Evolutionary conservation across 805 yeast genomes (phyloP).

Genomic region (Hanseniaspora valbyensis): DNA sequence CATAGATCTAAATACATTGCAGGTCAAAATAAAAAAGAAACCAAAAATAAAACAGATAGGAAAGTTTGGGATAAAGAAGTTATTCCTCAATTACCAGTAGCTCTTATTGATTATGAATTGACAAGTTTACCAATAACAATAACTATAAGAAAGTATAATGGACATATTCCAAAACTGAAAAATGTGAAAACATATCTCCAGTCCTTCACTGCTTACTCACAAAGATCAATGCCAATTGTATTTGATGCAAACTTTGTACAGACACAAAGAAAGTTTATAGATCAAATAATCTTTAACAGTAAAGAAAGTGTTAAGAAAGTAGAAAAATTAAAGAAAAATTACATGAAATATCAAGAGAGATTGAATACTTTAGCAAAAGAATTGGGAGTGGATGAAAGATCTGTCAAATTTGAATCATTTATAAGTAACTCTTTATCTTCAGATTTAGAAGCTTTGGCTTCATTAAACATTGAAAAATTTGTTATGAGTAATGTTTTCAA

Average conservation of each 20-base stretch:
- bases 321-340: neutral
- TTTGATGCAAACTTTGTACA: slow-evolving; percentile 1
- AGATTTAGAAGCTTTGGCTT: slow-evolving; percentile 5
- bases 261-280: neutral
- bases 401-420: slow-evolving; percentile 7
- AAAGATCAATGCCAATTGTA: slow-evolving; percentile 10
- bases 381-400: slow-evolving; percentile 1
- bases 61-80: slow-evolving; percentile 9
- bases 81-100: neutral
- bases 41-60: slow-evolving; percentile 3
- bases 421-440: neutral
- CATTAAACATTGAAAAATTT: slow-evolving; percentile 6
- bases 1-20: slow-evolving; percentile 8
- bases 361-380: neutral
- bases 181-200: neutral
- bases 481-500: slow-evolving; percentile 20
- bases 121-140: neutral
- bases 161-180: neutral
- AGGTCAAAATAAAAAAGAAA: neutral
- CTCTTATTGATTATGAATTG: neutral
- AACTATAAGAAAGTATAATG: neutral
- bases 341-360: neutral
- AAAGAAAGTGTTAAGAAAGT: neutral
- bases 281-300: slow-evolving; percentile 5
- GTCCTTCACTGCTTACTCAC: neutral